phyloP scores from a whole-genome alignment of 108 stramenopile species.

The Cyclotella cryptica region DNA sequence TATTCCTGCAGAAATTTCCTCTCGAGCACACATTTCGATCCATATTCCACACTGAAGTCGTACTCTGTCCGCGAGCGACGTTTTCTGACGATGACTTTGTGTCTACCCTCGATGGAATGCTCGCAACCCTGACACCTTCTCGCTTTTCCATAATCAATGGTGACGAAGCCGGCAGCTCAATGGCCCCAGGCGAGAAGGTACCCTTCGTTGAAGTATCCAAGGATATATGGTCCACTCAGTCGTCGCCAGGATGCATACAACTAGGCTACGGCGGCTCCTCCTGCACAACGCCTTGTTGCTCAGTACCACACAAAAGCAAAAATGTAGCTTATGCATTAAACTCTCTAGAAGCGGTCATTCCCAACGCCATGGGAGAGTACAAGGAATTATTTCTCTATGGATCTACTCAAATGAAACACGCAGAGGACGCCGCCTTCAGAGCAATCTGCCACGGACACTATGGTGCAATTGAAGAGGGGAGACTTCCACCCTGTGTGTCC shows the following conservation, averaged over 20 bases:
- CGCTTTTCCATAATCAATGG: neutral
- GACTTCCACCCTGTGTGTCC: constrained; percentile 43
- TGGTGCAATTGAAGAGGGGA: constrained; percentile 33
- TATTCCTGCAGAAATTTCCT: constrained; percentile 57
- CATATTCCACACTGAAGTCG: constrained; percentile 54
- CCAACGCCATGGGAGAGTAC: constrained; percentile 50
- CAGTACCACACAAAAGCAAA: constrained; percentile 35
- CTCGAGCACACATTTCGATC: constrained; percentile 32
- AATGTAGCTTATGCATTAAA: constrained; percentile 46
- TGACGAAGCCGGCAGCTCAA: neutral
- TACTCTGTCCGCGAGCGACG: constrained; percentile 38
- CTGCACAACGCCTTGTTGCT: constrained; percentile 44
- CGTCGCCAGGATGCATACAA: constrained; percentile 35
- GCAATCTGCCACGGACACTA: constrained; percentile 45
- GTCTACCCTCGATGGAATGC: constrained; percentile 29
- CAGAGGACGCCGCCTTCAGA: constrained; percentile 26
- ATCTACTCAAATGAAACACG: constrained; percentile 6
- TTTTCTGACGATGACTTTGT: constrained; percentile 33
- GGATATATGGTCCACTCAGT: constrained; percentile 32
- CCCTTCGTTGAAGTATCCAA: constrained; percentile 27
- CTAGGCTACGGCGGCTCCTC: constrained; percentile 36
- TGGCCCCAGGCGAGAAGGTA: neutral
- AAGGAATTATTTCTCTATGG: constrained; percentile 53
- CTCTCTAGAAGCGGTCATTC: constrained; percentile 43
- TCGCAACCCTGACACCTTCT: constrained; percentile 5